These are phyloP conservation scores for Kodamaea plutei DNA, from an alignment of 1,139 yeast genomes.

Conservation along the genomic window DNA sequence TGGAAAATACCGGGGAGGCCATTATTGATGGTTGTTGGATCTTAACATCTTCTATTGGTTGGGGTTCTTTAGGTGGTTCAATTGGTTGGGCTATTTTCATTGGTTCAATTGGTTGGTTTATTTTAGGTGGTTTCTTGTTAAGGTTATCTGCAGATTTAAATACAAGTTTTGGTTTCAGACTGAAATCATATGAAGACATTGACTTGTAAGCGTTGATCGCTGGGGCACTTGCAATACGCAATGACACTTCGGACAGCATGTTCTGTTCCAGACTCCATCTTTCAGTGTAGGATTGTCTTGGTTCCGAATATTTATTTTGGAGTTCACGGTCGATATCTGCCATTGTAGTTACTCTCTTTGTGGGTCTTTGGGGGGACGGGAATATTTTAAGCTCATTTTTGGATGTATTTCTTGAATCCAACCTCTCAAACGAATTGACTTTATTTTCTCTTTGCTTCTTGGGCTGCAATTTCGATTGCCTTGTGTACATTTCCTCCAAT, in stretches of 20 bases:
- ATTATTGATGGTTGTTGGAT: no score
- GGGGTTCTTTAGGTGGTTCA: no score
- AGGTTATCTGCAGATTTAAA: no score
- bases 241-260: background rate
- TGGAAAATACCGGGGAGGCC: no score
- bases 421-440: no score
- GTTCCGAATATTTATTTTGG: background rate
- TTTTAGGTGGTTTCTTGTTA: no score
- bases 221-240: conserved; percentile 1
- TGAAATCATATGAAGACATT: background rate
- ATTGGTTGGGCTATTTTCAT: no score
- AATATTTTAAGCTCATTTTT: background rate
- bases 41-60: no score
- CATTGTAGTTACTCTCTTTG: no score
- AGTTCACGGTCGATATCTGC: background rate
- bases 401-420: background rate
- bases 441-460: background rate
- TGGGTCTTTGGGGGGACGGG: background rate
- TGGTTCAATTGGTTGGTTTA: no score
- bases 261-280: background rate
- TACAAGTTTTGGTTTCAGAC: no score
- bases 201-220: conserved; percentile 1
- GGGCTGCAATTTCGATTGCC: background rate
- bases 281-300: background rate
- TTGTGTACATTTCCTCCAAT: background rate